Evolutionary conservation across 2,329 filamentous ascomycete genomes (phyloP).

Genomic region (Aspergillus fischeri): DNA sequence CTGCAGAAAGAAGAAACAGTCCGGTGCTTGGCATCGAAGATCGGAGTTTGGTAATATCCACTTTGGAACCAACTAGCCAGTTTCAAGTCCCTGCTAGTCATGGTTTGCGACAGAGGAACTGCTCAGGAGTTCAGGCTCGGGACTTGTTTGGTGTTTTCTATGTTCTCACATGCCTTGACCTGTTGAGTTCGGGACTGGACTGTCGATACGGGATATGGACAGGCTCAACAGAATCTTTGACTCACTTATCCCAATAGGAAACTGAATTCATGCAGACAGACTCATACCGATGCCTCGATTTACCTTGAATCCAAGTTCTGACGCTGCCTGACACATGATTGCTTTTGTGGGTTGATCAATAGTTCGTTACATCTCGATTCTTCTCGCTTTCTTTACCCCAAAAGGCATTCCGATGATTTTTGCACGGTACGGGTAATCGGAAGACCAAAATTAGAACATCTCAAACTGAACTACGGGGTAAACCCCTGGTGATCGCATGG

Average conservation of each 20-base stretch:
- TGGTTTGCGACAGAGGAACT: neutral
- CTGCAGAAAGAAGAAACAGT: neutral
- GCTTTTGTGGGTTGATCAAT: no score
- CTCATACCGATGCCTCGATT: no score
- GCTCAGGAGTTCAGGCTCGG: neutral
- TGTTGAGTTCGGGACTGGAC: neutral
- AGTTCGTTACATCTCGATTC: no score
- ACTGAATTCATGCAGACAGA: no score
- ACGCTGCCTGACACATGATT: no score
- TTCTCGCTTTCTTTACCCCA: neutral
- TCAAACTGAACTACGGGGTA: neutral
- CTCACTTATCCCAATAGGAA: no score
- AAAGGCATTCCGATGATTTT: neutral
- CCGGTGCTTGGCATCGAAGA: neutral
- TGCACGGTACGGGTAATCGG: neutral
- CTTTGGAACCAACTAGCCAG: neutral
- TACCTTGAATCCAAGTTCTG: no score
- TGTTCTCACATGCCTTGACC: neutral
- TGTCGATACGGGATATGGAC: neutral
- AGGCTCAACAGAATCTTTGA: neutral
- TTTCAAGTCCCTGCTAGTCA: neutral
- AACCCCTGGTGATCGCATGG: neutral
- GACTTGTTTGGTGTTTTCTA: neutral
- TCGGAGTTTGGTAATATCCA: neutral
- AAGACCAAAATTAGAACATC: neutral